These are phyloP conservation scores for Capsicum baccatum DNA, from an alignment of 257 asterid species.

Conservation along the genomic window DNA sequence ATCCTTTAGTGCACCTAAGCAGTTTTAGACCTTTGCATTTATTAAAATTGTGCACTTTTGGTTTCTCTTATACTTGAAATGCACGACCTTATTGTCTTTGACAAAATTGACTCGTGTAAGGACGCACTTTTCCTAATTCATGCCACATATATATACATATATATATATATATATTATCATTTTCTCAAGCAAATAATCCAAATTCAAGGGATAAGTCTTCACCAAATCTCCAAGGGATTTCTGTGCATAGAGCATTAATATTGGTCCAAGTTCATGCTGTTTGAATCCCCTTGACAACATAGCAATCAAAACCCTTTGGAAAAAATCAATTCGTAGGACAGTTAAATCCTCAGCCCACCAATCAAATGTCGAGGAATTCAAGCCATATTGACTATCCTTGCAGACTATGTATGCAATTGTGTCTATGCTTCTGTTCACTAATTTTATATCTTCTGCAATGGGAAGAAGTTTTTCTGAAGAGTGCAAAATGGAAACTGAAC, in stretches of 20 bases:
- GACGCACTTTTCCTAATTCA: too few relatives aligned
- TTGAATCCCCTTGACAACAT: slow-evolving; percentile 80
- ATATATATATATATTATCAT: too few relatives aligned
- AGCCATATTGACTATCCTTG: slow-evolving; percentile 61
- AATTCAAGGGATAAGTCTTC: slow-evolving; percentile 50
- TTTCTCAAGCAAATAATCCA: slow-evolving; percentile 26
- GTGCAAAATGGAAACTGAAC: slow-evolving; percentile 70
- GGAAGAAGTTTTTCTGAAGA: slow-evolving; percentile 68
- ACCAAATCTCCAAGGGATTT: slow-evolving; percentile 93
- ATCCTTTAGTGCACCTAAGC: background rate
- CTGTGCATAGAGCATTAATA: slow-evolving; percentile 81
- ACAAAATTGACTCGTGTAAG: too few relatives aligned
- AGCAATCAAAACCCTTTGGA: slow-evolving; percentile 75
- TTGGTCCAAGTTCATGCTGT: slow-evolving; percentile 75
- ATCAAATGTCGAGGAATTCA: slow-evolving; percentile 45
- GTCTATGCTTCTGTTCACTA: slow-evolving; percentile 76
- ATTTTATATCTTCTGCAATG: slow-evolving; percentile 68
- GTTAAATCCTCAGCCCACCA: slow-evolving; percentile 94
- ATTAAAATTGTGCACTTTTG: too few relatives aligned
- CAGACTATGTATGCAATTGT: slow-evolving; percentile 66
- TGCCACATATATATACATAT: too few relatives aligned
- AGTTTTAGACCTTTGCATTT: background rate
- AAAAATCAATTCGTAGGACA: slow-evolving; percentile 69
- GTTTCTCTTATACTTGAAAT: too few relatives aligned
- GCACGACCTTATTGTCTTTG: too few relatives aligned